Conservation (phyloP, 495 filamentous ascomycete species). For the Tuber microsphaerosporum region DNA sequence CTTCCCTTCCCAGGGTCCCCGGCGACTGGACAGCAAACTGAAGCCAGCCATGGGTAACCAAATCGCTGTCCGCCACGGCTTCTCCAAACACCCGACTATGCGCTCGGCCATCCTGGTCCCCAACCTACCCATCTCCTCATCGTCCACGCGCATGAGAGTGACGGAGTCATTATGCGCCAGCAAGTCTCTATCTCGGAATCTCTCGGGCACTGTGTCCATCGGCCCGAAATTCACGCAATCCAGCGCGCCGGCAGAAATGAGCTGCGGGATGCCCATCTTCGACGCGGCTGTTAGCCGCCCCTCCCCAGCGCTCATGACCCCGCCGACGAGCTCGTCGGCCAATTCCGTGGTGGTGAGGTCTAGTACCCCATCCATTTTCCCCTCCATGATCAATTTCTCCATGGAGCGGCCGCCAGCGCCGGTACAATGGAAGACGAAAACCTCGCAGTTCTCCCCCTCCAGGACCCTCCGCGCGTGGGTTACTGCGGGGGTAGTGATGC, state of each 20-base stretch:
- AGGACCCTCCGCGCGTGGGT: conserved; percentile 48
- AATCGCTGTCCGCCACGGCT: conserved; percentile 47
- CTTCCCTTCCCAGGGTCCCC: conserved; percentile 45
- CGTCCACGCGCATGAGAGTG: conserved; percentile 56
- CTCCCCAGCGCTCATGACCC: conserved; percentile 53
- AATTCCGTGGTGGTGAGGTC: conserved; percentile 67
- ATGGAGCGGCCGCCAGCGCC: conserved; percentile 60
- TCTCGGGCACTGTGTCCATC: conserved; percentile 49
- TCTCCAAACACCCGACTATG: conserved; percentile 42
- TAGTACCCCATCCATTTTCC: conserved; percentile 54
- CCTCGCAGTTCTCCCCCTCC: conserved; percentile 47
- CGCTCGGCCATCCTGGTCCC: conserved; percentile 52
- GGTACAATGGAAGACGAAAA: conserved; percentile 63
- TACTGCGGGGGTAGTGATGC: conserved; percentile 61
- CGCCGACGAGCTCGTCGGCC: conserved; percentile 56
- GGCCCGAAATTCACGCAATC: conserved; percentile 68
- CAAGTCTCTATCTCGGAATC: conserved; percentile 47
- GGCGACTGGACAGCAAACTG: neutral
- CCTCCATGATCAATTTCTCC: conserved; percentile 55
- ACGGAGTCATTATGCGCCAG: conserved; percentile 60
- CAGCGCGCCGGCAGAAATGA: conserved; percentile 58
- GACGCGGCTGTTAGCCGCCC: conserved; percentile 52
- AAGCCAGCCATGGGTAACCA: conserved; percentile 47
- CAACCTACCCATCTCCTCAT: conserved; percentile 50
- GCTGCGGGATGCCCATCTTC: conserved; percentile 52